Conservation (phyloP, 495 filamentous ascomycete species). For the Talaromyces trachyspermus region DNA sequence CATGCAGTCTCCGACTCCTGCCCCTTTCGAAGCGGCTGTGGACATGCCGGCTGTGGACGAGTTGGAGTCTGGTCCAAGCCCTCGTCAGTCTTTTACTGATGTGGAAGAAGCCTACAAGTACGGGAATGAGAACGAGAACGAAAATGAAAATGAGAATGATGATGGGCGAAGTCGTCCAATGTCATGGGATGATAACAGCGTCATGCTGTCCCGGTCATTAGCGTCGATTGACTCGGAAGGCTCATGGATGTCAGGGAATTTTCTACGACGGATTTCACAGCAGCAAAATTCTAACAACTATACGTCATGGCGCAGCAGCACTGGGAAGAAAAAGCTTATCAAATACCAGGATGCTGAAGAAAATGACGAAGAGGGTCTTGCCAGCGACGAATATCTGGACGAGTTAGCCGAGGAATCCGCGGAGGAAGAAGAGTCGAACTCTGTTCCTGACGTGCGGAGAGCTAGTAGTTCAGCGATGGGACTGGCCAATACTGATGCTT, state of each 20-base stretch:
- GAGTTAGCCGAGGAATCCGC: conserved; percentile 42
- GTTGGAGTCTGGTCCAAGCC: neutral
- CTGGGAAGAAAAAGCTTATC: conserved; percentile 30
- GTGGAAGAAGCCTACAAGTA: conserved; percentile 16
- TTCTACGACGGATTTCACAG: conserved; percentile 45
- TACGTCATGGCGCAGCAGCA: conserved; percentile 35
- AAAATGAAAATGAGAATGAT: no score
- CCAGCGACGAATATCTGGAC: conserved; percentile 58
- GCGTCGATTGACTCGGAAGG: conserved; percentile 87
- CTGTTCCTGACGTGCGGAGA: conserved; percentile 12
- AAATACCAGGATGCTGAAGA: conserved; percentile 17
- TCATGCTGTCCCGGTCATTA: conserved; percentile 59
- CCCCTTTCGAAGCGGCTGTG: conserved; percentile 28
- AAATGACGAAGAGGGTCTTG: conserved; percentile 35
- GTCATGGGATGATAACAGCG: conserved; percentile 30
- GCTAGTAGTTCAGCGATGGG: conserved; percentile 36
- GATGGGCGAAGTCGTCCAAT: conserved; percentile 21
- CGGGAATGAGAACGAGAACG: conserved; percentile 19
- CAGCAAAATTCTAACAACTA: conserved; percentile 33
- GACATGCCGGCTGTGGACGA: neutral
- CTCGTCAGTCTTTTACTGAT: conserved; percentile 11
- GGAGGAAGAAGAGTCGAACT: conserved; percentile 22
- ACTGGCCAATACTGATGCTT: conserved; percentile 14
- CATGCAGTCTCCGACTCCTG: conserved; percentile 58
- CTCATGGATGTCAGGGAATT: conserved; percentile 80